Evolutionary conservation across 805 yeast genomes (phyloP), one percentile per base, ranked within the genome.

Genomic region (Metschnikowia reukaufii): DNA sequence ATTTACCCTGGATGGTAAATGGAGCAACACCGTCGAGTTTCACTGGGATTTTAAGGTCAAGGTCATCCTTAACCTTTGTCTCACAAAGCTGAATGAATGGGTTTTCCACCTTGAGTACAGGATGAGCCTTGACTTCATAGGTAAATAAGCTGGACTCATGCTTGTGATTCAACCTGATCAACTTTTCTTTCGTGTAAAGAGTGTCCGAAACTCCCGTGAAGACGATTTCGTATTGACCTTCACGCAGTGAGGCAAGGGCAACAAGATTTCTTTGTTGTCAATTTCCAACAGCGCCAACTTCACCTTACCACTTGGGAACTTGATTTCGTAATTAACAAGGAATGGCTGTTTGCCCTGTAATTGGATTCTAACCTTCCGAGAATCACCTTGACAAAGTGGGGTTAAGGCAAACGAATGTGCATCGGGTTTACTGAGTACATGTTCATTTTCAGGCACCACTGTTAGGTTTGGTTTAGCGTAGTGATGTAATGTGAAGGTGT

Each of bases 191-290:
- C 58, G 76, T 47, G 58, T 88, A 91, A 19, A 80, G 66, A 0
- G 81, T 66, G 61, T 91, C 97, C 51, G 76, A 82, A 1, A 91
- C 68, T 2, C 79, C 81, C 25, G 69, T 77, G 57, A 91, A 79
- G 6, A 63, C 64, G 55, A 87, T 85, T 39, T 72, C 74, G 61
- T 84, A 86, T 13, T 64, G 68, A 2, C 97, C 97, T 44, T 78
- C 61, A 19, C 60, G 60, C 4, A 59, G 56, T 0, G 81, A 68
- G 71, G 71, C 47, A 78, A 61, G 15, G 68, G 70, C 29, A 79
- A 59, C 1, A 56, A 56, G 19, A 66, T 42, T 19, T 60, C 56
- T 16, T 60, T 35, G 25, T 55, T 56, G 6, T 67, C 68, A n/a
- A 66, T 57, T 4, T 63, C 56, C 63, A 72, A 61, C 9, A 66